A percentile compares a stretch with the other conserved stretches of the same genome.
Conservation (phyloP, 371 early-diverging fungal genomes). For the Lichtheimia ramosa region DNA sequence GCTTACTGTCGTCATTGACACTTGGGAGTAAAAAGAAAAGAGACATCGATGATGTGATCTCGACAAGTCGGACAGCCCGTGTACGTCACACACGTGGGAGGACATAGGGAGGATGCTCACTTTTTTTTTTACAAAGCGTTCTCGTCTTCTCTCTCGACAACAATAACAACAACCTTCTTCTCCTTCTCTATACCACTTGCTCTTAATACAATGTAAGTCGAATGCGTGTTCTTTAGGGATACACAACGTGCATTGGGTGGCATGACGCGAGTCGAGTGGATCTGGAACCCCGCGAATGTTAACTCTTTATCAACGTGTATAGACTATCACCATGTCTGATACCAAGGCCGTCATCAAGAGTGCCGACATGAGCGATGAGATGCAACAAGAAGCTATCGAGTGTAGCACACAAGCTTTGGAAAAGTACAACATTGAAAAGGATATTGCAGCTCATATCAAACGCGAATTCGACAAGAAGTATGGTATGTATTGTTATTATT, state of each 20-base stretch:
- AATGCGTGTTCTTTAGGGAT: too few species aligned
- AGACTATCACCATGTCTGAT: constrained; percentile 51
- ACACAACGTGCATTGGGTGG: too few species aligned
- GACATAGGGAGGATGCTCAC: not conserved
- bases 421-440: constrained; percentile 94
- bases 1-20: too few species aligned
- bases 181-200: too few species aligned
- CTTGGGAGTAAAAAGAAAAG: too few species aligned
- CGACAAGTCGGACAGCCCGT: too few species aligned
- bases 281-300: too few species aligned
- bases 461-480: constrained; percentile 97
- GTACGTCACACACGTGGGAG: not conserved
- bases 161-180: not conserved
- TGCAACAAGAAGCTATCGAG: constrained; percentile 95
- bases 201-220: too few species aligned
- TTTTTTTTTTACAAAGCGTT: not conserved
- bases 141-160: not conserved
- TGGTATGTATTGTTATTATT: constrained; percentile 38
- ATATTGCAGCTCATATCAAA: constrained; percentile 96
- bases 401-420: constrained; percentile 91
- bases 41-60: too few species aligned
- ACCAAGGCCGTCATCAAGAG: constrained; percentile 92
- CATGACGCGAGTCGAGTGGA: too few species aligned
- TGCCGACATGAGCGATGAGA: constrained; percentile 97
- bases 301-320: too few species aligned